Conservation (phyloP, 306 rosid genomes). For the Cotoneaster glaucophyllus region DNA sequence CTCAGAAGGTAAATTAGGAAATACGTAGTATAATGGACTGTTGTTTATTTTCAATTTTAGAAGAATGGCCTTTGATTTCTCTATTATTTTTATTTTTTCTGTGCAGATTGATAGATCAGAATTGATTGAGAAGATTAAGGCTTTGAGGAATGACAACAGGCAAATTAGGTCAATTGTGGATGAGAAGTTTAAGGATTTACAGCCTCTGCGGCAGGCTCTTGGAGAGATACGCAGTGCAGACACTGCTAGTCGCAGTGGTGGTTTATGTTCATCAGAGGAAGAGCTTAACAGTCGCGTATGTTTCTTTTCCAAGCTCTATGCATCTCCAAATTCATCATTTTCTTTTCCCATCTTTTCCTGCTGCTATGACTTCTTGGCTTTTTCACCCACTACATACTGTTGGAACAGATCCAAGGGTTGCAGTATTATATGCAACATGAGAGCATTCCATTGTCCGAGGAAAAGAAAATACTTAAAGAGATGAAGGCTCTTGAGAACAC, state of each 20-base stretch:
- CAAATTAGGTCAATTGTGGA: conserved; percentile 59
- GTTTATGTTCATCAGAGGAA: conserved; percentile 85
- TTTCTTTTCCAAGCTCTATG: conserved; percentile 13
- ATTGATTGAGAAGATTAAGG: conserved; percentile 69
- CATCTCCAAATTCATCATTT: conserved; percentile 13
- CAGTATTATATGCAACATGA: conserved; percentile 91
- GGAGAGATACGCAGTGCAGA: conserved; percentile 78
- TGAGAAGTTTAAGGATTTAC: conserved; percentile 78
- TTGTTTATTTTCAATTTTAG: neutral
- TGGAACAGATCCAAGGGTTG: conserved; percentile 63
- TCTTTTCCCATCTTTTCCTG: neutral
- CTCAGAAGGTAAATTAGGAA: neutral
- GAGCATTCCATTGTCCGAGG: conserved; percentile 87
- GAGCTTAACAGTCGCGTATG: conserved; percentile 74
- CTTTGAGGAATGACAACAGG: conserved; percentile 62
- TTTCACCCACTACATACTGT: conserved; percentile 18
- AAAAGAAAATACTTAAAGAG: conserved; percentile 81
- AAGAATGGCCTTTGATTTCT: neutral
- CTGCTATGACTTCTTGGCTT: neutral
- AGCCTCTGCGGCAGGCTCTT: conserved; percentile 82
- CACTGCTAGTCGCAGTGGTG: conserved; percentile 50
- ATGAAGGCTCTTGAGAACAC: conserved; percentile 94
- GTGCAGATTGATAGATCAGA: conserved; percentile 64
- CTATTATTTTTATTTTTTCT: conserved; percentile 4
- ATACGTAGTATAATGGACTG: neutral